Conservation (phyloP, 1,139 yeast species). For the Suhomyces bolitotheri region DNA sequence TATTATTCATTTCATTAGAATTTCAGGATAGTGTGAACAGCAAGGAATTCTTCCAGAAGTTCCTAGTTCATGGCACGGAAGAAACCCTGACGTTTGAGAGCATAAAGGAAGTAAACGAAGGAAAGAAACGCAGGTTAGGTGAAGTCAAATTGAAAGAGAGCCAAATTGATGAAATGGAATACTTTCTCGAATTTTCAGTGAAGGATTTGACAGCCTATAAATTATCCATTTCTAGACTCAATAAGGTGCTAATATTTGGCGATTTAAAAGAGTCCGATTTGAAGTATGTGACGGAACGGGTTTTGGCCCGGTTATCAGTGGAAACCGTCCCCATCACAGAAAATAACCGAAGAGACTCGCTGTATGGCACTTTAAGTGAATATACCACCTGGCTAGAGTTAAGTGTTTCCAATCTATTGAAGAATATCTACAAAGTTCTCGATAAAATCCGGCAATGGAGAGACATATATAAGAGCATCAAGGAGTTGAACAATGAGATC, state of each 20-base stretch:
- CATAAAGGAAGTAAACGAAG: constrained; percentile 31
- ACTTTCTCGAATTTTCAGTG: constrained; percentile 55
- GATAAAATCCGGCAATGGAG: constrained; percentile 54
- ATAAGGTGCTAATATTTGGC: constrained; percentile 45
- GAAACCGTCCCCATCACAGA: neutral
- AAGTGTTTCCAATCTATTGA: constrained; percentile 37
- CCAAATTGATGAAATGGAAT: constrained; percentile 52
- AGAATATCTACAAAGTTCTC: constrained; percentile 39
- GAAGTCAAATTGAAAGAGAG: constrained; percentile 26
- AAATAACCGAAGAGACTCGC: constrained; percentile 12
- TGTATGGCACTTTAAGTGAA: constrained; percentile 21
- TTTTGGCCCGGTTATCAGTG: constrained; percentile 2
- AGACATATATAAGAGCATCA: constrained; percentile 35
- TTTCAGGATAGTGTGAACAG: constrained; percentile 23
- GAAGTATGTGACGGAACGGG: constrained; percentile 23
- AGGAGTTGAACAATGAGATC: constrained; percentile 33
- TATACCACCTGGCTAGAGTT: constrained; percentile 34
- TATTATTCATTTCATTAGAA: constrained; percentile 43
- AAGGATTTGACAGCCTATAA: constrained; percentile 46
- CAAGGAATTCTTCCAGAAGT: constrained; percentile 44
- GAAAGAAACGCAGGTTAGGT: constrained; percentile 20
- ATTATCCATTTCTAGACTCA: constrained; percentile 34
- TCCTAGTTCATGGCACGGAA: constrained; percentile 26
- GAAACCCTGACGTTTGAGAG: constrained; percentile 34
- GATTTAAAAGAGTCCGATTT: constrained; percentile 49